phyloP scores from a whole-genome alignment of 176 grass and related monocot species.

The Dactylis glomerata region DNA sequence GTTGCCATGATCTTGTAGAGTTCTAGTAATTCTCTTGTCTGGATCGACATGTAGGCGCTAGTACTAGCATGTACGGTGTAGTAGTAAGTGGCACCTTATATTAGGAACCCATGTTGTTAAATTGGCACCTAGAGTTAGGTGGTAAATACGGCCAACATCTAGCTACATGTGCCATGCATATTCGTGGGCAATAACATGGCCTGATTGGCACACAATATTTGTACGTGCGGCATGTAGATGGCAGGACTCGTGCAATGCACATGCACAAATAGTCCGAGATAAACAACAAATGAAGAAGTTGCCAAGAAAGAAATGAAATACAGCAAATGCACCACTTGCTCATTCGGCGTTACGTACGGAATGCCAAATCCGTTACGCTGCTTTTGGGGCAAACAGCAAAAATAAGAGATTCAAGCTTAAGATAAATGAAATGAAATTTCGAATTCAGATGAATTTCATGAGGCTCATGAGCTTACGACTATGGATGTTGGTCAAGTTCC shows the following conservation, averaged over 20 bases:
- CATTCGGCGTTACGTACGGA: not conserved
- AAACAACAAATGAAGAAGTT: too few species aligned
- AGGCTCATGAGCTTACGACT: too few species aligned
- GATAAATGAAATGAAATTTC: too few species aligned
- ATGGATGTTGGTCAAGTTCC: too few species aligned
- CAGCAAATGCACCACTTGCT: not conserved
- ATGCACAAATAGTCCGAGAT: not conserved
- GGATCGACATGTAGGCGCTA: not conserved
- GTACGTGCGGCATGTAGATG: not conserved
- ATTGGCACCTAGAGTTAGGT: not conserved
- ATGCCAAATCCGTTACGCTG: not conserved
- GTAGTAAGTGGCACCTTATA: not conserved
- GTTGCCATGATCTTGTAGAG: not conserved
- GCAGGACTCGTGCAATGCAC: not conserved
- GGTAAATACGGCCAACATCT: not conserved
- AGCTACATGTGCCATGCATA: not conserved
- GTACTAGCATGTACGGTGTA: not conserved
- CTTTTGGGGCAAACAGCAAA: not conserved
- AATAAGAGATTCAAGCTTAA: too few species aligned
- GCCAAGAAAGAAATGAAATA: not conserved
- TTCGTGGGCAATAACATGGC: not conserved
- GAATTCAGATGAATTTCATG: too few species aligned
- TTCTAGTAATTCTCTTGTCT: not conserved
- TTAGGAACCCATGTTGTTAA: constrained; percentile 9
- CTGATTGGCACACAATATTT: not conserved